Base-by-base conservation (phyloP, 257 asterid genomes). In the Solanum pinnatisectum region DNA sequence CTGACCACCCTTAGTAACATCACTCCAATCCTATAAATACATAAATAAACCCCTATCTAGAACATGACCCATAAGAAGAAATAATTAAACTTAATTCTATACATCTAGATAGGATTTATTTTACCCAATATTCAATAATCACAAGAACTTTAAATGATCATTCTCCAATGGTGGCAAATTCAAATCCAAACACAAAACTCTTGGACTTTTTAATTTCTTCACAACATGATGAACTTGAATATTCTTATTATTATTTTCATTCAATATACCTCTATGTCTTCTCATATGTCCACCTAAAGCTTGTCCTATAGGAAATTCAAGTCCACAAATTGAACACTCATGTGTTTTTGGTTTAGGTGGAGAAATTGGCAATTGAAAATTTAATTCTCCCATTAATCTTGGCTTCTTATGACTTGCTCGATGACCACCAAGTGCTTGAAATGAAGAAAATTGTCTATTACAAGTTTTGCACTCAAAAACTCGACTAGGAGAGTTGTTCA, bases 351-450 rank as follows among this genome's bases (percentile, higher is more conserved):
- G 93, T 88, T 93, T 94, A 20, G 94, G 89, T 67, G 95, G 93
- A 23, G 93, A 87, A 10, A 87, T 16, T 25, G 83, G 85, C 33
- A 89, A 22, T 8, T 68, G 85, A 4, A 71, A 63, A 10, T 79
- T 65, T 8, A 90, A 78, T 39, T 90, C 94, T 12, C 44, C 86
- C 37, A 39, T 72, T 52, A 92, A 42, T 86, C 89, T 86, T 86
- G 96, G 94, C 89, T 90, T 94, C 87, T 95, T 95, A 86, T 95
- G 98, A 92, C 96, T 95, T 8, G 96, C 96, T 23, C 98, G 91
- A 92, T 95, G 98, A 68, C 98, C 98, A 9, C 98, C 98, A n/a
- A 95, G 93, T n/a, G 98, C 97, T 85, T 95, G 98, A 33, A 95
- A 95, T 12, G 98, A 95, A 44, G 96, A 81, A 83, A 95, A 95